Base-by-base conservation (phyloP, 441 rosid species). In the Erodium moschatum region DNA sequence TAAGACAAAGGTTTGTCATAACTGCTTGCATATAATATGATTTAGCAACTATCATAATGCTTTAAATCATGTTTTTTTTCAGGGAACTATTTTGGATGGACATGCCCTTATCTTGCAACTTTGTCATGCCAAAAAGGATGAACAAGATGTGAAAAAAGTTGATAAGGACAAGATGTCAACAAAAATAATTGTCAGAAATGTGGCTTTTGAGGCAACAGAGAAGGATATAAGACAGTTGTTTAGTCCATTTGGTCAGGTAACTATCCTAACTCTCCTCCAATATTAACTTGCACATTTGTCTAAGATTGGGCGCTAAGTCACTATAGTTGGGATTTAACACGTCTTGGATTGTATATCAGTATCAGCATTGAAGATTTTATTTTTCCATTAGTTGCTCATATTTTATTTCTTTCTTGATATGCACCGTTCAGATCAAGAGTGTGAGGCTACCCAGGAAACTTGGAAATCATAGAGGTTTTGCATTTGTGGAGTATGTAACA, bases 201-300 rank as follows among this genome's bases (percentile, higher is more conserved):
- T 93, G 68, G 96, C 97, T 73, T 93, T 91, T 69, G 96, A 93
- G 80, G 97, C 97, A 69, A 93, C 97, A 13, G 79, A 85, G 78
- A 89, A 88, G 70, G 98, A 93, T 78, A 81, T 93, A 60, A 83
- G 84, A 77, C 94, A 86, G 80, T 82, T 93, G 38, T 91, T 91
- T 78, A 84, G 92, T 79, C 93, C 98, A 62, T 93, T 91, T 71
- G 97, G 96, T 73, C 86, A 91, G 97, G 97, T 87, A 71, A 66
- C 4, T 66, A 20, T 71, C 31, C 72, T 67, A 27, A 52, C 46
- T 48, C 29, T 65, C n/a, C 54, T 20, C 50, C 40, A 44, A 9
- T 11, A 38, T 62, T 24, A 3, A 62, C 38, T 24, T 62, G 35
- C 35, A 27, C 11, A 15, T 62, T 62, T 27, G 29, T 27, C 29